Evolutionary conservation across 495 filamentous ascomycete species (phyloP).

Genomic region (Penicillium bovifimosum): DNA sequence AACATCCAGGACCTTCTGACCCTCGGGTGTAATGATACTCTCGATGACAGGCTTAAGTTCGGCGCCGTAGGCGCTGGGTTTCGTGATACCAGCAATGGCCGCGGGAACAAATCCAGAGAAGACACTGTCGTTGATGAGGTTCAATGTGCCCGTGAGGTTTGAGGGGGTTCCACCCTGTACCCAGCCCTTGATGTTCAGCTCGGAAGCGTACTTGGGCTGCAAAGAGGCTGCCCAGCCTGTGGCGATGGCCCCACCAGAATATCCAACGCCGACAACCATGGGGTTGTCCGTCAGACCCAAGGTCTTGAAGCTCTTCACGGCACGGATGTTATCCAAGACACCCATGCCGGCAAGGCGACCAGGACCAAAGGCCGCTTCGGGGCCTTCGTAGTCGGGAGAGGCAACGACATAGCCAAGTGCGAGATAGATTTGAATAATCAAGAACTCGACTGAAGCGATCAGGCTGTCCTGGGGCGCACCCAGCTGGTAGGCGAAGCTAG

Average conservation of each 20-base stretch:
- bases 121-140: slow-evolving; percentile 21
- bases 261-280: slow-evolving; percentile 38
- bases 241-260: slow-evolving; percentile 53
- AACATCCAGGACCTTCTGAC: slow-evolving; percentile 10
- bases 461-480: slow-evolving; percentile 22
- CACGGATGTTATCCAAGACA: slow-evolving; percentile 31
- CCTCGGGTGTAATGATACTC: slow-evolving; percentile 18
- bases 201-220: slow-evolving; percentile 48
- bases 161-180: slow-evolving; percentile 44
- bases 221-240: slow-evolving; percentile 50
- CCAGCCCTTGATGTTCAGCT: slow-evolving; percentile 45
- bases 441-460: slow-evolving; percentile 24
- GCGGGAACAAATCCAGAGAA: slow-evolving; percentile 30
- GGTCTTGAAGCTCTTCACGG: slow-evolving; percentile 23
- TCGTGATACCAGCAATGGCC: slow-evolving; percentile 24
- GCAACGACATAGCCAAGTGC: slow-evolving; percentile 27
- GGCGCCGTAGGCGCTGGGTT: slow-evolving; percentile 30
- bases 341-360: slow-evolving; percentile 32
- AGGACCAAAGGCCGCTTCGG: slow-evolving; percentile 27
- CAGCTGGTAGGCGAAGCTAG: slow-evolving; percentile 31
- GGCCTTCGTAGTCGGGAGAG: slow-evolving; percentile 34
- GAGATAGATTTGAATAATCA: slow-evolving; percentile 27
- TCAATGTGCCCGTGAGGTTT: slow-evolving; percentile 29
- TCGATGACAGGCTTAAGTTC: slow-evolving; percentile 23
- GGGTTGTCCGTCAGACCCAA: slow-evolving; percentile 22